Evolutionary conservation across 2,329 filamentous ascomycete genomes (phyloP).

Genomic region (Aspergillus fumigatiaffinis): DNA sequence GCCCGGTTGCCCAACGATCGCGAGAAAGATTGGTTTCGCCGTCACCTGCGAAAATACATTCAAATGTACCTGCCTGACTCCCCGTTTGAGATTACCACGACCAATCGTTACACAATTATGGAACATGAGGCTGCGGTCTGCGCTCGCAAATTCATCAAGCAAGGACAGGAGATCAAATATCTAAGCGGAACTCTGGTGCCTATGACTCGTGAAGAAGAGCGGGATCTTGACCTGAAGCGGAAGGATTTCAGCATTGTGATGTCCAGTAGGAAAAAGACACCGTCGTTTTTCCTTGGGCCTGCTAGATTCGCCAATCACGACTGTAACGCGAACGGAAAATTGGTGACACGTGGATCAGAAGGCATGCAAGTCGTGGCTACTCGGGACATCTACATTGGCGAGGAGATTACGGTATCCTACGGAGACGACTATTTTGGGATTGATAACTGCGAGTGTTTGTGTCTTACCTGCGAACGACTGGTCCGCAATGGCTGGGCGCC

Average conservation of each 20-base stretch:
- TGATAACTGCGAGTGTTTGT: conserved; percentile 92
- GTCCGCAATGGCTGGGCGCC: conserved; percentile 78
- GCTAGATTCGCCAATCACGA: conserved; percentile 97
- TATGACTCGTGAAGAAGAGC: conserved; percentile 88
- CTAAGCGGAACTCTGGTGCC: conserved; percentile 85
- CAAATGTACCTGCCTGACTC: conserved; percentile 91
- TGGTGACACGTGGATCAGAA: conserved; percentile 77
- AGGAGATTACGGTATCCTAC: conserved; percentile 96
- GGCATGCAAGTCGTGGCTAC: conserved; percentile 88
- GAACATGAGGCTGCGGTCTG: conserved; percentile 85
- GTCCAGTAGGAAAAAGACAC: conserved; percentile 83
- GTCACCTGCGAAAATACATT: conserved; percentile 84
- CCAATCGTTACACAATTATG: conserved; percentile 90
- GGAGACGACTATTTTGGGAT: conserved; percentile 95
- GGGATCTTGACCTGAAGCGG: conserved; percentile 71
- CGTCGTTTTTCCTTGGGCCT: conserved; percentile 89
- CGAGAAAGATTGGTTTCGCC: conserved; percentile 81
- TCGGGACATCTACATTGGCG: conserved; percentile 75
- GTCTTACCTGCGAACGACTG: conserved; percentile 74
- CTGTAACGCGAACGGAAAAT: conserved; percentile 83
- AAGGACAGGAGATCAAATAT: conserved; percentile 85
- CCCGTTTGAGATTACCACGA: conserved; percentile 88
- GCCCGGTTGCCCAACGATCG: conserved; percentile 65
- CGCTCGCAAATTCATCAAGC: conserved; percentile 72
- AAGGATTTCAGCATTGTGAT: conserved; percentile 98